Evolutionary conservation across 208 protist genomes (phyloP).

Genomic region (Novymonas esmeraldas): DNA sequence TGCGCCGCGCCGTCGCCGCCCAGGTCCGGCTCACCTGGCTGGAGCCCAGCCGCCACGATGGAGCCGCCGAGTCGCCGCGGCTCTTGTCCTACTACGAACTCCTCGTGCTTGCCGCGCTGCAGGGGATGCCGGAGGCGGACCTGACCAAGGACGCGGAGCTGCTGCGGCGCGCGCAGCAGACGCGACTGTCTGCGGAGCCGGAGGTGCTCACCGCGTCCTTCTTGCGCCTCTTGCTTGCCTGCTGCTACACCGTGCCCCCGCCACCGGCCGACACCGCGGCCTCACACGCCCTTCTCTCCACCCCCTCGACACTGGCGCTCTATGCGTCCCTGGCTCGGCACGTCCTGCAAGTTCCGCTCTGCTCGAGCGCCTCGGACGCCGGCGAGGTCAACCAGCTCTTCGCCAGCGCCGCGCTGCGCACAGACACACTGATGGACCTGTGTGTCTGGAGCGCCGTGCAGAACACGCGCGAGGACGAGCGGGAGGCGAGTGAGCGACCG

Average conservation of each 20-base stretch:
- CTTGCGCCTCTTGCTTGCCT: constrained; percentile 67
- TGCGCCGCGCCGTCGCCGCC: constrained; percentile 9
- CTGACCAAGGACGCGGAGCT: constrained; percentile 58
- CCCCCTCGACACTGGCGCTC: constrained; percentile 47
- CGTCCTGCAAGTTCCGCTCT: constrained; percentile 47
- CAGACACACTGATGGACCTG: constrained; percentile 17
- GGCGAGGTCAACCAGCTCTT: constrained; percentile 24
- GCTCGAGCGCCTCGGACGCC: constrained; percentile 5
- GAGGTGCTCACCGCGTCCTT: constrained; percentile 36
- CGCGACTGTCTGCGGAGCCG: constrained; percentile 35
- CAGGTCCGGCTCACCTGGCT: constrained; percentile 14
- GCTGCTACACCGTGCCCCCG: constrained; percentile 56
- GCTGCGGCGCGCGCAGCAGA: constrained; percentile 46
- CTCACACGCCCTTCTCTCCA: constrained; percentile 39
- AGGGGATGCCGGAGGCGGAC: constrained; percentile 74
- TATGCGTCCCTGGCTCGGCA: constrained; percentile 50
- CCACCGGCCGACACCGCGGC: constrained; percentile 5
- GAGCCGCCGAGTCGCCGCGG: neutral
- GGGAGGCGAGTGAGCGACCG: constrained; percentile 13
- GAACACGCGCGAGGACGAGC: constrained; percentile 33
- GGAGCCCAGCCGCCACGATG: neutral
- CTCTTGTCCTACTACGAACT: constrained; percentile 77
- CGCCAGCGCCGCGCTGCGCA: constrained; percentile 20
- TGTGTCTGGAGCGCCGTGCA: constrained; percentile 32
- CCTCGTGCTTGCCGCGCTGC: constrained; percentile 51